These are phyloP conservation scores for Strobilomyces dryophilus DNA, from an alignment of 768 basidiomycete genomes.

Conservation along the genomic window DNA sequence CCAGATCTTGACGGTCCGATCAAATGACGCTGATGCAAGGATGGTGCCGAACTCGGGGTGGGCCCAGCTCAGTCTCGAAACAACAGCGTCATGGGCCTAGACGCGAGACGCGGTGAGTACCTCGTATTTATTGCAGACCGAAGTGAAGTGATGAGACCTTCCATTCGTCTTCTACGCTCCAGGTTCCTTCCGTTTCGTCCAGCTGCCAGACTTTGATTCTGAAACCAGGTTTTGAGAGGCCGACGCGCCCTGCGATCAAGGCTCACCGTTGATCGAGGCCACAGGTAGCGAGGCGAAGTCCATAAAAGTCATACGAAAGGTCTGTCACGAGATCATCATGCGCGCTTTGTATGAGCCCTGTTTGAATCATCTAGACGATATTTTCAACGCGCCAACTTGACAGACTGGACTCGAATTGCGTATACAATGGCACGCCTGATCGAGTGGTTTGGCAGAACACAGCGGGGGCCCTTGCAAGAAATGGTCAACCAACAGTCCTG, in stretches of 20 bases:
- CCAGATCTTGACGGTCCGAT: constrained; percentile 92
- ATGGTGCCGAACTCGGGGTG: constrained; percentile 90
- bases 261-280: constrained; percentile 75
- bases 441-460: too few relatives aligned
- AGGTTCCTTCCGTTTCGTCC: constrained; percentile 66
- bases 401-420: too few relatives aligned
- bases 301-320: constrained; percentile 88
- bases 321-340: constrained; percentile 83
- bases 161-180: constrained; percentile 87
- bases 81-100: constrained; percentile 92
- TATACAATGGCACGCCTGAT: too few relatives aligned
- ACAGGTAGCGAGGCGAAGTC: constrained; percentile 74
- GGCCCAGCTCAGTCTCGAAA: constrained; percentile 83
- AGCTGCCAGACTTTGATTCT: constrained; percentile 84
- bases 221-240: constrained; percentile 10
- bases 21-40: constrained; percentile 84
- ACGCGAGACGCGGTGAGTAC: not conserved
- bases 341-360: constrained; percentile 71
- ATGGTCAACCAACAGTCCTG: too few relatives aligned
- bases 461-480: too few relatives aligned
- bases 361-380: constrained; percentile 60
- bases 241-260: constrained; percentile 1
- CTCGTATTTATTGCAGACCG: not conserved
- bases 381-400: too few relatives aligned
- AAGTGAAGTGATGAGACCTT: constrained; percentile 49